Conservation (phyloP, 2,329 filamentous ascomycete genomes). For the Claviceps maximensis region DNA sequence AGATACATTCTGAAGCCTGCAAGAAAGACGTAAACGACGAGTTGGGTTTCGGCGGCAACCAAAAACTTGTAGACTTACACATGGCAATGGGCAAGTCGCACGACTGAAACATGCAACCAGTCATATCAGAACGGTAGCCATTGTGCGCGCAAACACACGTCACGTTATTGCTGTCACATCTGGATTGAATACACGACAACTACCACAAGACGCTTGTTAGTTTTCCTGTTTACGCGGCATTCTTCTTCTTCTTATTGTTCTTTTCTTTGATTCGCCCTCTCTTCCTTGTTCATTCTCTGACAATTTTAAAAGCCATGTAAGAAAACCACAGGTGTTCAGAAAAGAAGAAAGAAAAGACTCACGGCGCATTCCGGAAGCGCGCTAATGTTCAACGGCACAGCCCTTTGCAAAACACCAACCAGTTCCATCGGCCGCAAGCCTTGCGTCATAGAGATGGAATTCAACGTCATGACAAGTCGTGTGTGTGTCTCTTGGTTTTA, state of each 20-base stretch:
- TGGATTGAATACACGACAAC: constrained; percentile 10
- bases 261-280: too few species aligned
- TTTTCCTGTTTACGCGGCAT: too few species aligned
- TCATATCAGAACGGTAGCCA: constrained; percentile 9
- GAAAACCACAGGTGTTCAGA: neutral
- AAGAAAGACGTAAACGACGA: neutral
- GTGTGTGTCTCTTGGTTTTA: too few species aligned
- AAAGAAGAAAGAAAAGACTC: neutral
- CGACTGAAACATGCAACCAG: constrained; percentile 11
- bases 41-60: neutral
- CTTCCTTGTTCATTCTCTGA: neutral
- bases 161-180: constrained; percentile 7
- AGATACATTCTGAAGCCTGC: too few species aligned
- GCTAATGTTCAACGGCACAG: neutral
- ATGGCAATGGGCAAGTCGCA: constrained; percentile 5
- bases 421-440: neutral
- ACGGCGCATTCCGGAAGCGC: constrained; percentile 1
- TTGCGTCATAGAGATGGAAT: neutral
- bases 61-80: neutral
- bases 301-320: neutral
- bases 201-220: neutral
- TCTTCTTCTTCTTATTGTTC: too few species aligned
- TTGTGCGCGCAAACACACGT: constrained; percentile 7
- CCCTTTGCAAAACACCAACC: neutral
- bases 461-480: neutral